phyloP scores from a whole-genome alignment of 2,329 filamentous ascomycete species.

The Pyricularia sp. region DNA sequence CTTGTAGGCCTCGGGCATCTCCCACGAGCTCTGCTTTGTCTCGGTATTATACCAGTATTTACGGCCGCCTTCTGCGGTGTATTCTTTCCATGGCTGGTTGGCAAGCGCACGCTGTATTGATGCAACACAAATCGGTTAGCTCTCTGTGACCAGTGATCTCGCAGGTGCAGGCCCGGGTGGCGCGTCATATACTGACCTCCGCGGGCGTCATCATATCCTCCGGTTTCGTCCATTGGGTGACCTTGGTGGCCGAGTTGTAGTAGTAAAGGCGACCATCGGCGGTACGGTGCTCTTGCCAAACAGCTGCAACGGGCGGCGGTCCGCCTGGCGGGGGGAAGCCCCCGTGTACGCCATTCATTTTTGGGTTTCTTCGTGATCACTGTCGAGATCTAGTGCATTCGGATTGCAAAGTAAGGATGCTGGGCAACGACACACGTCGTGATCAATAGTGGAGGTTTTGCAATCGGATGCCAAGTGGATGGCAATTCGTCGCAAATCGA shows the following conservation, averaged over 20 bases:
- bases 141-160: neutral
- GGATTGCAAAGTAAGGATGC: neutral
- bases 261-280: slow-evolving; percentile 83
- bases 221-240: slow-evolving; percentile 91
- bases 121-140: neutral
- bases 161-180: neutral
- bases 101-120: slow-evolving; percentile 62
- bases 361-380: neutral
- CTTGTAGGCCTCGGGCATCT: slow-evolving; percentile 80
- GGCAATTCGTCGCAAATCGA: neutral
- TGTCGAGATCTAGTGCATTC: neutral
- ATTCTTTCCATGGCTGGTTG: slow-evolving; percentile 87
- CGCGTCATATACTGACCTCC: slow-evolving; percentile 48
- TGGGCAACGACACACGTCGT: neutral
- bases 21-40: slow-evolving; percentile 88
- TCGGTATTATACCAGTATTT: slow-evolving; percentile 96
- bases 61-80: slow-evolving; percentile 74
- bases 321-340: slow-evolving; percentile 3
- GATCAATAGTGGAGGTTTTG: neutral
- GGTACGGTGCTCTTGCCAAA: slow-evolving; percentile 77
- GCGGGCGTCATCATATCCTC: slow-evolving; percentile 75
- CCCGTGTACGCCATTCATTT: slow-evolving; percentile 1
- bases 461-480: neutral
- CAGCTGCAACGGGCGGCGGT: slow-evolving; percentile 17
- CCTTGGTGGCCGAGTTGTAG: slow-evolving; percentile 78